phyloP scores from a whole-genome alignment of 83 land plant species.

The Diphasiastrum complanatum region DNA sequence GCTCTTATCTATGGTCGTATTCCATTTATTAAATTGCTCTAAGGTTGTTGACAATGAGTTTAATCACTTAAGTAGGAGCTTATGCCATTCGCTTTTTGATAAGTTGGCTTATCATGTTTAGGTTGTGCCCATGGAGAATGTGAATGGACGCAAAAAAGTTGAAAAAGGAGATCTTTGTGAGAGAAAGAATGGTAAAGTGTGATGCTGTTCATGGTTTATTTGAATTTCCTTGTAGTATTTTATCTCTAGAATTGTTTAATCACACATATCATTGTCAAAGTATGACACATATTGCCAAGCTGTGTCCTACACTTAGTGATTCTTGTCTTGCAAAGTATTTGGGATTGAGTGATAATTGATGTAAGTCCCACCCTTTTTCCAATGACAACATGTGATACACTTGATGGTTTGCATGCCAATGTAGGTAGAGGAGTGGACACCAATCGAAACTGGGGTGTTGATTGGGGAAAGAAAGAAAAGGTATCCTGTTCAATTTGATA shows the following conservation, averaged over 20 bases:
- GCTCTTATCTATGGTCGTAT: too few relatives aligned
- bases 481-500: constrained; percentile 24
- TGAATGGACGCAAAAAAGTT: constrained; percentile 86
- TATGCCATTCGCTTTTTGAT: too few relatives aligned
- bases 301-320: too few relatives aligned
- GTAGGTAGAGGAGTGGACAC: constrained; percentile 96
- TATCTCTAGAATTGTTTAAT: not conserved
- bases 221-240: not conserved
- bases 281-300: too few relatives aligned
- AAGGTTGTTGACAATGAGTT: too few relatives aligned
- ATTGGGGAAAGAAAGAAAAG: constrained; percentile 98
- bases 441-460: constrained; percentile 94
- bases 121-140: constrained; percentile 96
- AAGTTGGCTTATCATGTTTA: too few relatives aligned
- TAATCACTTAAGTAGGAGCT: too few relatives aligned
- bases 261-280: too few relatives aligned
- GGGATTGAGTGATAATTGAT: not conserved
- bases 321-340: not conserved
- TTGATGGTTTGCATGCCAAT: constrained; percentile 2
- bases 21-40: too few relatives aligned
- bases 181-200: constrained; percentile 74
- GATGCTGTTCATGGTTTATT: not conserved
- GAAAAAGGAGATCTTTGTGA: constrained; percentile 90
- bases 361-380: not conserved
- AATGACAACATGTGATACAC: not conserved